A percentile compares a stretch with the other conserved stretches of the same genome.
Conservation (phyloP, 2,329 filamentous ascomycete genomes). For the Mycosphaerella sp. region DNA sequence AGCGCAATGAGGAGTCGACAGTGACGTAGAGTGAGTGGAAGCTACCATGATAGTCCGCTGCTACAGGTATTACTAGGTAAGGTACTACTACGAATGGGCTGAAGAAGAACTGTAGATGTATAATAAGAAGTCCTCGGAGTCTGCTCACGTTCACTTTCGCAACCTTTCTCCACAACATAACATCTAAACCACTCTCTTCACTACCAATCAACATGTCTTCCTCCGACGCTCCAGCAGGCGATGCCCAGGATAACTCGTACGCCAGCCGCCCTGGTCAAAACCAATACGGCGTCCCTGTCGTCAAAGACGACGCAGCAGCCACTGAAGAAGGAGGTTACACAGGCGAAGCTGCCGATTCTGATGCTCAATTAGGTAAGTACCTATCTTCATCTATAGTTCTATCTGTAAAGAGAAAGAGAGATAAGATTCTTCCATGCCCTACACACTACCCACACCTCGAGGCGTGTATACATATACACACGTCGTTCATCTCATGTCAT, state of each 20-base stretch:
- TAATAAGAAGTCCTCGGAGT: too few species aligned
- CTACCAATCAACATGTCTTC: constrained; percentile 17
- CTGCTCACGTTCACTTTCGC: too few species aligned
- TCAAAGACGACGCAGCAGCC: constrained; percentile 42
- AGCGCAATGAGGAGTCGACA: constrained; percentile 1
- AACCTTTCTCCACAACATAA: background rate
- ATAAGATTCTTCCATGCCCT: too few species aligned
- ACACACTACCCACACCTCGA: too few species aligned
- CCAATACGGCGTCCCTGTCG: constrained; percentile 43
- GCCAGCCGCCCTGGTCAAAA: constrained; percentile 43
- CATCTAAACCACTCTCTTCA: too few species aligned
- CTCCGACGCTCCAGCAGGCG: constrained; percentile 31
- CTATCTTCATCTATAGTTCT: background rate
- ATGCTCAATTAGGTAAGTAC: constrained; percentile 43
- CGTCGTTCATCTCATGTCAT: too few species aligned
- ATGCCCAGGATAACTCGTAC: constrained; percentile 43
- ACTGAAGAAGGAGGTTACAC: constrained; percentile 27
- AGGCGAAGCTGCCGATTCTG: constrained; percentile 40
- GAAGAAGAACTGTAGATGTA: too few species aligned
- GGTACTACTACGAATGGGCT: too few species aligned
- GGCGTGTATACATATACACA: too few species aligned
- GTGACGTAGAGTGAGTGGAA: background rate
- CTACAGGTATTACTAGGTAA: too few species aligned
- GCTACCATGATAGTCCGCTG: too few species aligned
- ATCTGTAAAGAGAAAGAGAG: too few species aligned